These are phyloP conservation scores for Smallanthus sonchifolius DNA, from an alignment of 129 eudicot genomes.

Conservation along the genomic window DNA sequence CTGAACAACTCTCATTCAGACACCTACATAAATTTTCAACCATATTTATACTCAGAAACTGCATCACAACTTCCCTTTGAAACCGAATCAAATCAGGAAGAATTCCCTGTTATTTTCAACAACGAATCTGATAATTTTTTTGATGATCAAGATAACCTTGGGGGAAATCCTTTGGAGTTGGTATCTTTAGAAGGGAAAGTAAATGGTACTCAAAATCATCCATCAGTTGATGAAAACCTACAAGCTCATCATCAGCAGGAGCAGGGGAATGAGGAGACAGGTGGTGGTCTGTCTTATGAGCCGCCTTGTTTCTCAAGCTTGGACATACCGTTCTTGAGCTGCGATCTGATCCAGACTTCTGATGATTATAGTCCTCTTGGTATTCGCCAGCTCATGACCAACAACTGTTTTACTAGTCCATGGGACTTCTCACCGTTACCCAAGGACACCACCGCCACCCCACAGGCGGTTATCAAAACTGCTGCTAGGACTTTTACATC, in stretches of 20 bases:
- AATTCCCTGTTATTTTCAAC: constrained; percentile 13
- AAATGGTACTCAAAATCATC: constrained; percentile 17
- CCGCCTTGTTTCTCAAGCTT: constrained; percentile 80
- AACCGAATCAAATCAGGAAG: constrained; percentile 34
- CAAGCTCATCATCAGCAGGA: constrained; percentile 8
- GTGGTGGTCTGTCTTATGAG: constrained; percentile 65
- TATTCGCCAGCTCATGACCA: constrained; percentile 62
- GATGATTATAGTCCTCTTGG: constrained; percentile 82
- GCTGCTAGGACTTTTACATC: constrained; percentile 61
- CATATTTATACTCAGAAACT: constrained; percentile 36
- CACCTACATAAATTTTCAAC: constrained; percentile 23
- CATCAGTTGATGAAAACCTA: constrained; percentile 24
- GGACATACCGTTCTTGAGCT: constrained; percentile 74
- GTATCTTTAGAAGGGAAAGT: constrained; percentile 25
- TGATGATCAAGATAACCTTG: constrained; percentile 17
- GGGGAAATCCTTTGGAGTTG: constrained; percentile 7
- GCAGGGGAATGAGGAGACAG: constrained; percentile 29
- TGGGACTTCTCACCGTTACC: constrained; percentile 52
- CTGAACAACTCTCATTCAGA: constrained; percentile 26
- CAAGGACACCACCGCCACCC: constrained; percentile 45
- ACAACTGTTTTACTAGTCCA: constrained; percentile 41
- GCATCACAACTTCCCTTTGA: constrained; percentile 22
- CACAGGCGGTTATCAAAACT: constrained; percentile 63
- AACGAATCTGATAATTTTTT: constrained; percentile 26
- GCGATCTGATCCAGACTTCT: constrained; percentile 66